Evolutionary conservation across 1,284 basidiomycete genomes (phyloP).

Genomic region (Agaricales sp.): DNA sequence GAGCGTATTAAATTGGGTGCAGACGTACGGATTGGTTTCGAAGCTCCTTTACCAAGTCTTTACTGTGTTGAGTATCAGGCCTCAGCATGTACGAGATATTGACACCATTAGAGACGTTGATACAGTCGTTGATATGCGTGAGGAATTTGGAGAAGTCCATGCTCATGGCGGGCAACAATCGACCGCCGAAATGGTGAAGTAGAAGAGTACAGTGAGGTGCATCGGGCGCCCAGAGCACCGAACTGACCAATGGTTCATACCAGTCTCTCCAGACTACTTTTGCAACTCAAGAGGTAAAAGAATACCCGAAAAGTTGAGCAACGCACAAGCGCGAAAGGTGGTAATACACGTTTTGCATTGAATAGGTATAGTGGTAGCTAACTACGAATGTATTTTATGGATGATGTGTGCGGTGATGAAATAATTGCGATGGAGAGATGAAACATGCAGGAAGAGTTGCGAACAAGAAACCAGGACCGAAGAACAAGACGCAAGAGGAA

Average conservation of each 20-base stretch:
- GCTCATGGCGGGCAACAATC: not conserved
- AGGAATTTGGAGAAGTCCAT: constrained; percentile 49
- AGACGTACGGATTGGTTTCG: constrained; percentile 50
- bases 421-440: not conserved
- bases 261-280: not conserved
- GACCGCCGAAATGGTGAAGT: too few relatives aligned
- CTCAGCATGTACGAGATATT: constrained; percentile 63
- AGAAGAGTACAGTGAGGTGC: too few relatives aligned
- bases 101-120: constrained; percentile 53
- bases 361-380: not conserved
- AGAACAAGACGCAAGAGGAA: not conserved
- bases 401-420: not conserved
- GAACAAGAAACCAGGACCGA: not conserved
- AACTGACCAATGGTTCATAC: not conserved
- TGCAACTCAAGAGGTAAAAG: not conserved
- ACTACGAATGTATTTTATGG: not conserved
- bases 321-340: too few relatives aligned
- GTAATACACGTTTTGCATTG: not conserved
- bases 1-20: too few relatives aligned
- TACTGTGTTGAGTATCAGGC: constrained; percentile 63
- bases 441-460: not conserved
- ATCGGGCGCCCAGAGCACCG: not conserved
- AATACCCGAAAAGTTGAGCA: not conserved
- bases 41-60: constrained; percentile 62
- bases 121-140: constrained; percentile 47